Conservation (phyloP, 2,329 filamentous ascomycete genomes). For the Fusarium continuum region DNA sequence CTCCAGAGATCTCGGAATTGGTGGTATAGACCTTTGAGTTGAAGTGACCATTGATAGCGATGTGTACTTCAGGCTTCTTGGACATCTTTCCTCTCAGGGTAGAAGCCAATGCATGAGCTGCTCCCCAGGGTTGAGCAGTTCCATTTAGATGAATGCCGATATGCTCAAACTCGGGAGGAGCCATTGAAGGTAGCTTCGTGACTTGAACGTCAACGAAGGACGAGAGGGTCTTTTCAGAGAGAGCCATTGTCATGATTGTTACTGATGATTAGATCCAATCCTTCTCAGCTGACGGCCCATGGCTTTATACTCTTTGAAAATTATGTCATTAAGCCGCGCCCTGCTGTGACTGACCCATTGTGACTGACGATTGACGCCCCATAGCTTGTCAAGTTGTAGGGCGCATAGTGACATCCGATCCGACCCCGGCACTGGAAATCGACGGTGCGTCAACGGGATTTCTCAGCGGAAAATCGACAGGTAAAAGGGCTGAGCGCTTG, state of each 20-base stretch:
- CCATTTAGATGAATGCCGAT: slow-evolving; percentile 22
- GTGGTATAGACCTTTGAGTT: slow-evolving; percentile 40
- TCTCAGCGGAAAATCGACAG: not conserved
- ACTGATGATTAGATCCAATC: not conserved
- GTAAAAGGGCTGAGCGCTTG: not conserved
- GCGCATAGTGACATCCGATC: slow-evolving; percentile 28
- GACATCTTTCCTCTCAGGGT: slow-evolving; percentile 10
- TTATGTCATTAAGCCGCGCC: slow-evolving; percentile 7
- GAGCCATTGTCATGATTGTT: slow-evolving; percentile 9
- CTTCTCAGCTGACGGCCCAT: not conserved
- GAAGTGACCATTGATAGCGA: slow-evolving; percentile 37
- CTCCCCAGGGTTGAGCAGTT: slow-evolving; percentile 19
- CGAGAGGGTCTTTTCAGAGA: slow-evolving; percentile 8
- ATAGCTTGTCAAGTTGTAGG: slow-evolving; percentile 35
- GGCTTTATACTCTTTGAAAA: slow-evolving; percentile 1
- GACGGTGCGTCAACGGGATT: not conserved
- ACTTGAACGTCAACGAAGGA: slow-evolving; percentile 24
- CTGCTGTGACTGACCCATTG: slow-evolving; percentile 34
- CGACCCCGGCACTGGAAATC: slow-evolving; percentile 8
- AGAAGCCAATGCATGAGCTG: slow-evolving; percentile 10
- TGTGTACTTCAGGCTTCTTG: slow-evolving; percentile 16
- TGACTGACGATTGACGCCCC: slow-evolving; percentile 17
- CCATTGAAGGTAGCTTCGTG: slow-evolving; percentile 9
- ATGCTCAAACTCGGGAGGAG: slow-evolving; percentile 31
- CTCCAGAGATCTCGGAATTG: slow-evolving; percentile 37